Evolutionary conservation across 2,329 filamentous ascomycete species (phyloP).

Genomic region (Colletotrichum sp.): DNA sequence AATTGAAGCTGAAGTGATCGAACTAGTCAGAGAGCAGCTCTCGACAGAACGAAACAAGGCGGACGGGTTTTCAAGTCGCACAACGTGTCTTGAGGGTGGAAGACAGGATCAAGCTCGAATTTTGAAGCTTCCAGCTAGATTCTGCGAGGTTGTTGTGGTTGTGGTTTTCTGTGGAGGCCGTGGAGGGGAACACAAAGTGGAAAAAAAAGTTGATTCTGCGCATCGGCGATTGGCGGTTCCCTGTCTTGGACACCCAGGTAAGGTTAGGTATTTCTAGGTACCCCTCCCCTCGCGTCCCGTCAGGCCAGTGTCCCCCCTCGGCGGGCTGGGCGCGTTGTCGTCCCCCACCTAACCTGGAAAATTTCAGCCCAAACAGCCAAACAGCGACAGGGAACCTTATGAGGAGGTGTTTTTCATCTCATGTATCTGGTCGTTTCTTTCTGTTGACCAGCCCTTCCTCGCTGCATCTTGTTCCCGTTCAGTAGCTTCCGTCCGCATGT

Average conservation of each 20-base stretch:
- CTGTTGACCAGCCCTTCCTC: neutral
- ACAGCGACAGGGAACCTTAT: neutral
- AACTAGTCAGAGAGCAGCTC: neutral
- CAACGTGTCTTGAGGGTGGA: neutral
- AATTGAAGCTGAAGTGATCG: neutral
- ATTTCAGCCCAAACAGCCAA: slow-evolving; percentile 19
- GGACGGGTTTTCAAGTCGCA: neutral
- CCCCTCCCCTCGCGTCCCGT: neutral
- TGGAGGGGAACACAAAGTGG: neutral
- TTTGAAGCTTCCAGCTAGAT: slow-evolving; percentile 11
- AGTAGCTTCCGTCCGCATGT: neutral
- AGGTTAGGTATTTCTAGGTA: neutral
- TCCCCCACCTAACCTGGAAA: neutral
- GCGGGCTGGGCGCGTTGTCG: neutral
- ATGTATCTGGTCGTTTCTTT: neutral
- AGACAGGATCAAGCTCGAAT: neutral
- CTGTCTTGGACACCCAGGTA: neutral
- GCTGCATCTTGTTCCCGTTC: neutral
- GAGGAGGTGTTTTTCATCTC: neutral
- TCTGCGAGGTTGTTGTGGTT: slow-evolving; percentile 3
- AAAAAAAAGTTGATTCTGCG: slow-evolving; percentile 17
- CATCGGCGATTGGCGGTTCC: neutral
- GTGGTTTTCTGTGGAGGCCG: neutral
- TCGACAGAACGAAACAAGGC: neutral
- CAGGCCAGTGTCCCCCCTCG: neutral